phyloP scores from a whole-genome alignment of 2,329 filamentous ascomycete genomes.

The Ceratocystis cubensis region DNA sequence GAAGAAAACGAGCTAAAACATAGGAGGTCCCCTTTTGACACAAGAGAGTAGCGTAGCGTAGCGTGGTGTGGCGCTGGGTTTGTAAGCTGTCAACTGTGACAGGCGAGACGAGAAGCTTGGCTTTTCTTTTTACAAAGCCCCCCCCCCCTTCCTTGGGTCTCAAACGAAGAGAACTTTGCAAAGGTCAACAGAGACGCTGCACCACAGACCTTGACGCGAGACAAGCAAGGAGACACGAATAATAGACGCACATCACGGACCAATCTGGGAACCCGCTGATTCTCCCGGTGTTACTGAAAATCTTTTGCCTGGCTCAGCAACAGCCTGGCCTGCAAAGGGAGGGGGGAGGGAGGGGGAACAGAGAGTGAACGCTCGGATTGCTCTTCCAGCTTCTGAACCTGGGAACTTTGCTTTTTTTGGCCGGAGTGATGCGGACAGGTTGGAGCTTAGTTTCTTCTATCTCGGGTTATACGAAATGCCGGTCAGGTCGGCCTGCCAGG shows the following conservation, averaged over 20 bases:
- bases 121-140: neutral
- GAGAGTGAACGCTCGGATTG: neutral
- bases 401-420: too few species aligned
- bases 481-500: neutral
- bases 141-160: neutral
- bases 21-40: too few species aligned
- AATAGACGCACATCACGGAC: neutral
- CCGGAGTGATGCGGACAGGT: too few species aligned
- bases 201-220: neutral
- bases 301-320: neutral
- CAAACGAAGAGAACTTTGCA: neutral
- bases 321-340: neutral
- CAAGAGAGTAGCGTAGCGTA: neutral
- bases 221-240: neutral
- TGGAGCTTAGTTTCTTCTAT: too few species aligned
- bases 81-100: neutral
- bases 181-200: too few species aligned
- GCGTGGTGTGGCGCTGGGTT: neutral
- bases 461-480: too few species aligned
- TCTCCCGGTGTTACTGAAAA: neutral
- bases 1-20: too few species aligned
- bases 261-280: neutral
- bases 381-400: too few species aligned
- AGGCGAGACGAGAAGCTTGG: conserved; percentile 6
- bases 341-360: neutral